Evolutionary conservation across 257 asterid species (phyloP).

Genomic region (Penstemon davidsonii): DNA sequence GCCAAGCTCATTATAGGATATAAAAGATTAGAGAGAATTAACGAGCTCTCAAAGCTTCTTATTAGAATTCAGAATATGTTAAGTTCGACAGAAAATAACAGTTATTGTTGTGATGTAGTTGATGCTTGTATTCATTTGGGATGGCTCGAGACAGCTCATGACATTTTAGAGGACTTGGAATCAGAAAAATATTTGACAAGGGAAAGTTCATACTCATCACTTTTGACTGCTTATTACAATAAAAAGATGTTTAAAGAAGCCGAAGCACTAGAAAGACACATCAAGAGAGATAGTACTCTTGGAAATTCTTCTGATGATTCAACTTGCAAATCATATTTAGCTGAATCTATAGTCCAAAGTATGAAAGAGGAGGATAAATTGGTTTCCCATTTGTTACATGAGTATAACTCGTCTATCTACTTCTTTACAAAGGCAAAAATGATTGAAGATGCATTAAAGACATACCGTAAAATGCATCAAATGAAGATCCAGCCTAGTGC

Average conservation of each 20-base stretch:
- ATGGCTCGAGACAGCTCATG: slow-evolving; percentile 93
- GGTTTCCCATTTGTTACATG: slow-evolving; percentile 35
- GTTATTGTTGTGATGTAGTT: slow-evolving; percentile 51
- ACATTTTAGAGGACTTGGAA: slow-evolving; percentile 79
- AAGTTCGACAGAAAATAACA: slow-evolving; percentile 30
- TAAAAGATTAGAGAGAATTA: slow-evolving; percentile 55
- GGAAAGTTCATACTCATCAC: slow-evolving; percentile 46
- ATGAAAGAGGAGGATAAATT: slow-evolving; percentile 43
- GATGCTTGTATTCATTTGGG: slow-evolving; percentile 66
- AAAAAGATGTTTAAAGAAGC: slow-evolving; percentile 65
- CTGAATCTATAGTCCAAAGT: slow-evolving; percentile 41
- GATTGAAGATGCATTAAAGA: slow-evolving; percentile 71
- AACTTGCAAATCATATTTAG: slow-evolving; percentile 38
- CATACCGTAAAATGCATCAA: slow-evolving; percentile 72
- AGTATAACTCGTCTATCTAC: slow-evolving; percentile 70
- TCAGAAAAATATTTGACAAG: slow-evolving; percentile 38
- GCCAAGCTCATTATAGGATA: slow-evolving; percentile 56
- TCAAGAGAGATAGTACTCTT: slow-evolving; percentile 31
- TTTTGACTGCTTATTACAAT: slow-evolving; percentile 54
- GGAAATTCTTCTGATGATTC: slow-evolving; percentile 22
- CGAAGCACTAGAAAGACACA: slow-evolving; percentile 52
- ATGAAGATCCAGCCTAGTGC: slow-evolving; percentile 62
- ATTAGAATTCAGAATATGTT: slow-evolving; percentile 43
- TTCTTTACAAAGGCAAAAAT: slow-evolving; percentile 80
- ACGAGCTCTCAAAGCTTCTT: slow-evolving; percentile 64